Conservation (phyloP, 768 basidiomycete species). For the Neoboletus magnificus region DNA sequence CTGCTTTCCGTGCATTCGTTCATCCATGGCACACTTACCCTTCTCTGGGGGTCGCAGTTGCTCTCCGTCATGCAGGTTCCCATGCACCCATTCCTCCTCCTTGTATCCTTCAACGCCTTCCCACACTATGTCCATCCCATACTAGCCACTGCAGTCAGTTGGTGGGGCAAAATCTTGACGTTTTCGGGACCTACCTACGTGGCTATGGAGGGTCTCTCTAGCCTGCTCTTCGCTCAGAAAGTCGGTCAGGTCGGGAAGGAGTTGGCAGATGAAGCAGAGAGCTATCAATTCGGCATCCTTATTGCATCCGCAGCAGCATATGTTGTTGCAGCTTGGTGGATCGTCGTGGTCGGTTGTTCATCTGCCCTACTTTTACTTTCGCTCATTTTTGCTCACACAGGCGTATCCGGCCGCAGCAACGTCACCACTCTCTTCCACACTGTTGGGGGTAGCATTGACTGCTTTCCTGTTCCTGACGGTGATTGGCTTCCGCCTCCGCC, state of each 20-base stretch:
- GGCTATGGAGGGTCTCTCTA: slow-evolving; percentile 79
- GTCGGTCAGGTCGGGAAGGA: slow-evolving; percentile 74
- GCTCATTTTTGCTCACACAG: slow-evolving; percentile 35
- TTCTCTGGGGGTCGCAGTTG: slow-evolving; percentile 67
- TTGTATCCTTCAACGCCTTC: slow-evolving; percentile 84
- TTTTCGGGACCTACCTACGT: slow-evolving; percentile 78
- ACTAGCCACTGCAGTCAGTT: slow-evolving; percentile 53
- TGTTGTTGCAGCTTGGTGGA: slow-evolving; percentile 84
- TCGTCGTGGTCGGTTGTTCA: slow-evolving; percentile 60
- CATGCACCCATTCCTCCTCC: slow-evolving; percentile 81
- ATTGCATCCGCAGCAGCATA: slow-evolving; percentile 77
- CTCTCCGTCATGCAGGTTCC: slow-evolving; percentile 81
- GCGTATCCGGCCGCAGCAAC: slow-evolving; percentile 80
- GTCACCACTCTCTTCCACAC: slow-evolving; percentile 82
- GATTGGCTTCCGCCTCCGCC: slow-evolving; percentile 84
- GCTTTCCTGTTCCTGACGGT: slow-evolving; percentile 87
- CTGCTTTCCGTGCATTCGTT: slow-evolving; percentile 73
- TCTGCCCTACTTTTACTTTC: neutral
- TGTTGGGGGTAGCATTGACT: slow-evolving; percentile 84
- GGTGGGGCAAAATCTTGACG: slow-evolving; percentile 72
- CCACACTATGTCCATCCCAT: slow-evolving; percentile 59
- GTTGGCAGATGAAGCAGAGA: slow-evolving; percentile 68
- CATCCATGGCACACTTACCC: slow-evolving; percentile 76
- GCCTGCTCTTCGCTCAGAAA: slow-evolving; percentile 77
- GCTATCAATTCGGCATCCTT: slow-evolving; percentile 72